Evolutionary conservation across 495 filamentous ascomycete genomes (phyloP).

Genomic region (Xylaria cubensis): DNA sequence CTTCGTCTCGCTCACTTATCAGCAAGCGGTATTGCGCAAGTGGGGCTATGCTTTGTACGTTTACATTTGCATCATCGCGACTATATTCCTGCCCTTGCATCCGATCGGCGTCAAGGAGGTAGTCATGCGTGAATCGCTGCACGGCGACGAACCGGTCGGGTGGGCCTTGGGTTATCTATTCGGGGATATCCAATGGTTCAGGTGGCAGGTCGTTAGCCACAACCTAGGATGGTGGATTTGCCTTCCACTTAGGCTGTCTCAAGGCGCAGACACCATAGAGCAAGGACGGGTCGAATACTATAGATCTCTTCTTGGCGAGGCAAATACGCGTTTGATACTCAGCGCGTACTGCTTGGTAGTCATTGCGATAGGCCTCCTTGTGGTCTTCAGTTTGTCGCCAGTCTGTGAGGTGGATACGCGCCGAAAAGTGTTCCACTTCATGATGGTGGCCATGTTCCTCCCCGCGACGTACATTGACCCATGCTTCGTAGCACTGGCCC

Average conservation of each 20-base stretch:
- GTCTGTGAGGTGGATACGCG: slow-evolving; percentile 89
- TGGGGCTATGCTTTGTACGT: slow-evolving; percentile 84
- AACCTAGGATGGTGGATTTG: slow-evolving; percentile 78
- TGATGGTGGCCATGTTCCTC: slow-evolving; percentile 95
- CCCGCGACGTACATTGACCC: slow-evolving; percentile 87
- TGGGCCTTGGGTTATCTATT: slow-evolving; percentile 93
- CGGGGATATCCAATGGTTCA: slow-evolving; percentile 74
- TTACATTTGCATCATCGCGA: slow-evolving; percentile 66
- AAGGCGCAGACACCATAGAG: slow-evolving; percentile 22
- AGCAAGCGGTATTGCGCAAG: slow-evolving; percentile 76
- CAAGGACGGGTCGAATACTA: slow-evolving; percentile 19
- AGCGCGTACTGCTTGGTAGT: slow-evolving; percentile 73
- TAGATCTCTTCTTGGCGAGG: slow-evolving; percentile 64
- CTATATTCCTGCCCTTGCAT: slow-evolving; percentile 62
- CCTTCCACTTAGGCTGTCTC: slow-evolving; percentile 61
- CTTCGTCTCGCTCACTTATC: slow-evolving; percentile 79
- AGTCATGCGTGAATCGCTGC: slow-evolving; percentile 68
- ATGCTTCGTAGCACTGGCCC: slow-evolving; percentile 75
- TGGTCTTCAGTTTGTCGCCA: slow-evolving; percentile 75
- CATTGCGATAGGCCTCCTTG: slow-evolving; percentile 70
- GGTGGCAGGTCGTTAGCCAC: slow-evolving; percentile 67
- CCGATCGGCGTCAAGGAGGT: slow-evolving; percentile 67
- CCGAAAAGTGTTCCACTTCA: slow-evolving; percentile 98
- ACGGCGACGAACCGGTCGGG: slow-evolving; percentile 79
- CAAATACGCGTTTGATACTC: slow-evolving; percentile 82